These are phyloP conservation scores for Phytophthora aleatoria DNA, from an alignment of 352 stramenopile genomes.

Conservation along the genomic window DNA sequence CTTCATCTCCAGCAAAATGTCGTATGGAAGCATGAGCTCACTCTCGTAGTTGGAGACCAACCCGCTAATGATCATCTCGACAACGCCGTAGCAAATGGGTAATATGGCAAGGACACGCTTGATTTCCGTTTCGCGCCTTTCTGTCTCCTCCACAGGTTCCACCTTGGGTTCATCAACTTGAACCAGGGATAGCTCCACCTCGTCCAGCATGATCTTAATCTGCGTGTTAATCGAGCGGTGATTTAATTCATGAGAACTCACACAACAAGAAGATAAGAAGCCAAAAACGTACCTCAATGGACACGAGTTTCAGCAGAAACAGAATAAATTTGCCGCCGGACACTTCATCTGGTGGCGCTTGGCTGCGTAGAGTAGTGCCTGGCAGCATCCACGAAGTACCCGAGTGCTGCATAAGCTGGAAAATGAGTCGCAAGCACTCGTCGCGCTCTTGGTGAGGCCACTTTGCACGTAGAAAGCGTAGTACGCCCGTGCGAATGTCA, in stretches of 20 bases:
- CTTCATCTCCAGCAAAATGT: slow-evolving; percentile 79
- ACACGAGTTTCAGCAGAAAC: slow-evolving; percentile 79
- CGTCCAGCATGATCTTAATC: slow-evolving; percentile 88
- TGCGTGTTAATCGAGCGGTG: slow-evolving; percentile 18
- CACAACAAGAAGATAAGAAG: neutral
- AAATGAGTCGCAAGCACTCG: slow-evolving; percentile 60
- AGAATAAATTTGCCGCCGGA: slow-evolving; percentile 76
- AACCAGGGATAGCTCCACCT: slow-evolving; percentile 74
- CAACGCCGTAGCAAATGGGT: slow-evolving; percentile 77
- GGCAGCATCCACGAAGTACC: slow-evolving; percentile 70
- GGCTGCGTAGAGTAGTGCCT: slow-evolving; percentile 53
- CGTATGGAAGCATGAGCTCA: slow-evolving; percentile 59
- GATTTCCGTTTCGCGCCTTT: slow-evolving; percentile 57
- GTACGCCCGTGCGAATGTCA: slow-evolving; percentile 59
- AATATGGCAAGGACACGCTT: slow-evolving; percentile 62
- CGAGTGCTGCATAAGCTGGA: slow-evolving; percentile 63
- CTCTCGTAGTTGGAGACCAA: slow-evolving; percentile 59
- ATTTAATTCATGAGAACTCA: slow-evolving; percentile 2
- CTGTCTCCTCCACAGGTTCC: slow-evolving; percentile 46
- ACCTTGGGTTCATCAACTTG: slow-evolving; percentile 67
- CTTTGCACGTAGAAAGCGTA: slow-evolving; percentile 71
- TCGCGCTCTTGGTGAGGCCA: slow-evolving; percentile 78
- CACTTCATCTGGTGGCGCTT: slow-evolving; percentile 54
- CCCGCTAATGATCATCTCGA: slow-evolving; percentile 72
- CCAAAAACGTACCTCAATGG: slow-evolving; percentile 61